These are phyloP conservation scores for Lachancea mirantina DNA, from an alignment of 805 yeast genomes.

Conservation along the genomic window DNA sequence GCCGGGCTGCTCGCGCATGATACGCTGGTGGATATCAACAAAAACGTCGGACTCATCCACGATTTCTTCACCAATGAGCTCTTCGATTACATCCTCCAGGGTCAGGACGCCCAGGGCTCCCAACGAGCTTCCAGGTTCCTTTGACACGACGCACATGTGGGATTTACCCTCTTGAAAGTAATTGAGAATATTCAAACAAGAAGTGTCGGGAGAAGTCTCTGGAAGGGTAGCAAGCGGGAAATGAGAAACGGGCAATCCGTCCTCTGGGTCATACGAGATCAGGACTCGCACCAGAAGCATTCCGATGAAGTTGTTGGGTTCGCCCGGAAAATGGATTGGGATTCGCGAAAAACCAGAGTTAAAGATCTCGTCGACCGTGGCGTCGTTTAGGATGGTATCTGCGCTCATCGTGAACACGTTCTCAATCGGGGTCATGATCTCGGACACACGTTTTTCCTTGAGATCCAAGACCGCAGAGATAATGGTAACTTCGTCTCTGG, in stretches of 20 bases:
- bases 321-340: conserved; percentile 86
- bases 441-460: conserved; percentile 80
- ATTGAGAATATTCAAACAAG: conserved; percentile 87
- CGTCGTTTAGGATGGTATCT: conserved; percentile 74
- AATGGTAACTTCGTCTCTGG: conserved; percentile 93
- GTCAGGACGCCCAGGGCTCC: conserved; percentile 93
- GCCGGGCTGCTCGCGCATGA: conserved; percentile 70
- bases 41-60: conserved; percentile 95
- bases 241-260: conserved; percentile 81
- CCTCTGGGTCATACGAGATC: conserved; percentile 95
- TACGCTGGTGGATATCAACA: conserved; percentile 81
- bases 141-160: conserved; percentile 91
- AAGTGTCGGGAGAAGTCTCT: conserved; percentile 85
- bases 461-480: conserved; percentile 89
- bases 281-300: conserved; percentile 89
- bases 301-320: conserved; percentile 86
- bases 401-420: conserved; percentile 85
- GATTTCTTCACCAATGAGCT: conserved; percentile 93
- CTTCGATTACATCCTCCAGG: conserved; percentile 96
- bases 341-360: conserved; percentile 93
- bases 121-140: conserved; percentile 69
- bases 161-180: conserved; percentile 97
- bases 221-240: conserved; percentile 96
- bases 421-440: conserved; percentile 90
- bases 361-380: conserved; percentile 79